Conservation (phyloP, 306 rosid genomes). For the Lathyrus sativus region DNA sequence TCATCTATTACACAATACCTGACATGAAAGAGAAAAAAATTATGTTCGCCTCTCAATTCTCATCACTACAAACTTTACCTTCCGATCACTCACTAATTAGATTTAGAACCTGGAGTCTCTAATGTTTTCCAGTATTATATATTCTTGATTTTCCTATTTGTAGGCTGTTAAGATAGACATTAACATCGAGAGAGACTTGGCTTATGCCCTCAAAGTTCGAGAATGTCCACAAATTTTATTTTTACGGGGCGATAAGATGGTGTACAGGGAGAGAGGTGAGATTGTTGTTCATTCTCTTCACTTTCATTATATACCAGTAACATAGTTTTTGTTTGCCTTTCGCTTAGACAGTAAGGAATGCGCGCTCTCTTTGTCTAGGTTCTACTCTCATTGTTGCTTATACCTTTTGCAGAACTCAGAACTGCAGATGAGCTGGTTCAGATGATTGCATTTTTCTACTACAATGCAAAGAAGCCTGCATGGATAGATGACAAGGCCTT, state of each 20-base stretch:
- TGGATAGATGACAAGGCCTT: constrained; percentile 69
- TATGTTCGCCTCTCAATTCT: constrained; percentile 24
- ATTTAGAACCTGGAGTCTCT: constrained; percentile 13
- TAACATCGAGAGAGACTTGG: constrained; percentile 86
- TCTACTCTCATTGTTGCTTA: constrained; percentile 6
- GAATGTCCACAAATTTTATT: constrained; percentile 85
- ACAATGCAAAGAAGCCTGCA: constrained; percentile 88
- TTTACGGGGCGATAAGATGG: constrained; percentile 66
- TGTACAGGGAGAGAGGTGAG: constrained; percentile 92
- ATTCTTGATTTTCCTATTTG: constrained; percentile 33
- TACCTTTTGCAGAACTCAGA: constrained; percentile 55
- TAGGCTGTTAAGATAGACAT: constrained; percentile 86
- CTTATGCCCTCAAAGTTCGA: constrained; percentile 80
- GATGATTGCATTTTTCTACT: constrained; percentile 92
- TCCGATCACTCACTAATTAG: not conserved
- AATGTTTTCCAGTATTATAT: constrained; percentile 13
- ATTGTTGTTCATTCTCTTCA: constrained; percentile 37
- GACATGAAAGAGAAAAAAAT: constrained; percentile 10
- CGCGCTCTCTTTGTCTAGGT: constrained; percentile 15
- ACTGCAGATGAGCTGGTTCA: constrained; percentile 78
- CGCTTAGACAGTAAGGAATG: constrained; percentile 1
- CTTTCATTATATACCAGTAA: not conserved
- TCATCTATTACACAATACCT: not conserved
- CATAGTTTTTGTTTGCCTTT: constrained; percentile 35
- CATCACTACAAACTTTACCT: not conserved